Conservation (phyloP, 139 green algal genomes). For the Tetraselmis chui region DNA sequence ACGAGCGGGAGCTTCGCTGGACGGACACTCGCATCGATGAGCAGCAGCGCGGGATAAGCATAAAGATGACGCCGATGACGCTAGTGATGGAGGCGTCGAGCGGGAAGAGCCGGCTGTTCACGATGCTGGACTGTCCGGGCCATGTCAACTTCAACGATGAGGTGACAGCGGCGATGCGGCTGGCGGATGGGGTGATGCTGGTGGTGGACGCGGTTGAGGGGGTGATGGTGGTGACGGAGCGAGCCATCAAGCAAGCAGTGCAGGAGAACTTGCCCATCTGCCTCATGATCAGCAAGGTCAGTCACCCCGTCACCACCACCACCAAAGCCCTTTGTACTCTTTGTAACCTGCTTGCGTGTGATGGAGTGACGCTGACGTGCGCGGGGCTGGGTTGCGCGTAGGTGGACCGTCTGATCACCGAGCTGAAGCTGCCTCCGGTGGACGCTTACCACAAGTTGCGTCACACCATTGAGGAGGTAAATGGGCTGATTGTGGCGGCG, state of each 20-base stretch:
- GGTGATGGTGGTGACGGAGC: conserved; percentile 84
- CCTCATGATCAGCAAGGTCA: conserved; percentile 87
- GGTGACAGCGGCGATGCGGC: conserved; percentile 69
- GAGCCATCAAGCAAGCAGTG: conserved; percentile 72
- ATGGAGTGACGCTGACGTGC: too few species aligned
- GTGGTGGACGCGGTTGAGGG: conserved; percentile 94
- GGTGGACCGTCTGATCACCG: conserved; percentile 90
- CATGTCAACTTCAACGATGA: conserved; percentile 99
- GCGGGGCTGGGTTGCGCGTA: conserved; percentile 10
- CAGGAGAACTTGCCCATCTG: conserved; percentile 78
- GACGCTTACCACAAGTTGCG: conserved; percentile 97
- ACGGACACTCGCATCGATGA: conserved; percentile 96
- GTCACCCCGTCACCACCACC: background rate
- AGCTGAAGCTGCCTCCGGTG: conserved; percentile 95
- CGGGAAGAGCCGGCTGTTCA: conserved; percentile 85
- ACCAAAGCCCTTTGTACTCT: background rate
- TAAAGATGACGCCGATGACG: conserved; percentile 91
- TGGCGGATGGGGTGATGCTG: conserved; percentile 80
- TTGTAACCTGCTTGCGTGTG: background rate
- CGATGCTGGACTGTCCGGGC: conserved; percentile 88
- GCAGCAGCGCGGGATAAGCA: conserved; percentile 72
- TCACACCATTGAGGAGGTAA: conserved; percentile 96
- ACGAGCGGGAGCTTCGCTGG: conserved; percentile 73
- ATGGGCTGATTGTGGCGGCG: conserved; percentile 40
- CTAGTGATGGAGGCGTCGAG: conserved; percentile 72